Percentiles rank a stretch among this genome's conserved stretches.
These are phyloP conservation scores for Linderina pennispora DNA, from an alignment of 192 early-diverging fungal genomes.

Conservation along the genomic window DNA sequence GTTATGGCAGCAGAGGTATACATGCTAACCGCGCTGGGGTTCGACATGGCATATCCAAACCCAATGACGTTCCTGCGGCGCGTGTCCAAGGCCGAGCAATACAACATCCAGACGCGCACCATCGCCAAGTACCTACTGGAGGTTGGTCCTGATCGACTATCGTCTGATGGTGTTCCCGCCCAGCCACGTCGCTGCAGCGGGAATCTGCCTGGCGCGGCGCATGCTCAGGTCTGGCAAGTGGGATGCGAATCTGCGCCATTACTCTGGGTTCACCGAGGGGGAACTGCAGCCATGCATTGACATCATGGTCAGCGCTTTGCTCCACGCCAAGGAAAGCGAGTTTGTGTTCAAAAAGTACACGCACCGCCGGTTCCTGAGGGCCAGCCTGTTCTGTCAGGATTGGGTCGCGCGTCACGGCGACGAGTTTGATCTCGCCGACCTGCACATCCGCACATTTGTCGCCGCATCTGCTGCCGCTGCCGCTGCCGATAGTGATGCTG, in stretches of 20 bases:
- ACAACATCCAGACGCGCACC: constrained; percentile 85
- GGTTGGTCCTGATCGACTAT: constrained; percentile 81
- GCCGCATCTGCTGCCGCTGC: constrained; percentile 1
- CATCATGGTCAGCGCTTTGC: constrained; percentile 68
- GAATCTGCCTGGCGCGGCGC: constrained; percentile 71
- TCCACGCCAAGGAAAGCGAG: constrained; percentile 47
- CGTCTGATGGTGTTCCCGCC: constrained; percentile 65
- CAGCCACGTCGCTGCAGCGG: constrained; percentile 70
- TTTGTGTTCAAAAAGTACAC: constrained; percentile 85
- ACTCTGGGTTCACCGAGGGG: constrained; percentile 71
- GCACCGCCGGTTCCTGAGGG: constrained; percentile 72
- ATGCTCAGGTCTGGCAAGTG: constrained; percentile 73
- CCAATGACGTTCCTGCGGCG: constrained; percentile 92
- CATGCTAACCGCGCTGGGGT: constrained; percentile 80
- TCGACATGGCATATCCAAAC: constrained; percentile 81
- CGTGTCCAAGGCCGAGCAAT: constrained; percentile 80
- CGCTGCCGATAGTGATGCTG: neutral
- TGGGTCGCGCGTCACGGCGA: constrained; percentile 58
- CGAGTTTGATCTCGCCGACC: constrained; percentile 12
- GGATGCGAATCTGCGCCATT: constrained; percentile 70
- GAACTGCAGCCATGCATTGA: constrained; percentile 59
- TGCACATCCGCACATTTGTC: constrained; percentile 19
- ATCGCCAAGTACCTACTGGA: constrained; percentile 97
- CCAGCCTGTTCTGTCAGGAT: constrained; percentile 71
- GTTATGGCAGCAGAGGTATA: constrained; percentile 89